Evolutionary conservation across 2,329 filamentous ascomycete genomes (phyloP).

Genomic region (Tolypocladium inflatum): DNA sequence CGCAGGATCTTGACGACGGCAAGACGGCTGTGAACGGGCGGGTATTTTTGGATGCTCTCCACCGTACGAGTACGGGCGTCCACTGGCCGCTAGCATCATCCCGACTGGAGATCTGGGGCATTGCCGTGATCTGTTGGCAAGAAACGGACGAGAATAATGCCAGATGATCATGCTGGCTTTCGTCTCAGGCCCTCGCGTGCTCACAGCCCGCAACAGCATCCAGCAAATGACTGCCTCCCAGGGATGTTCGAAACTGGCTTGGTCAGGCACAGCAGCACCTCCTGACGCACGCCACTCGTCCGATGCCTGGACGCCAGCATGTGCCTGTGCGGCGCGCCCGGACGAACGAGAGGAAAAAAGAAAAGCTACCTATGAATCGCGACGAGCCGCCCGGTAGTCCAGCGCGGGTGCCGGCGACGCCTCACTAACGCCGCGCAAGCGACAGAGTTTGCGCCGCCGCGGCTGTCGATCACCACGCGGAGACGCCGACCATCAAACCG

Average conservation of each 20-base stretch:
- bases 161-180: neutral
- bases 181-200: neutral
- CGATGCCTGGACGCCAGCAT: neutral
- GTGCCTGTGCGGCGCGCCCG: neutral
- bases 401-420: neutral
- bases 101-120: neutral
- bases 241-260: neutral
- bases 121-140: neutral
- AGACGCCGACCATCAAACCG: neutral
- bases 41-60: neutral
- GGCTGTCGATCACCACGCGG: neutral
- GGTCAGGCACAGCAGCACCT: neutral
- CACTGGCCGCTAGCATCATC: neutral
- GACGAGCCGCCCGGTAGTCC: neutral
- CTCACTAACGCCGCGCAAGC: neutral
- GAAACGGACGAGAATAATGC: neutral
- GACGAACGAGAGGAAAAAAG: neutral
- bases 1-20: neutral
- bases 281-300: neutral
- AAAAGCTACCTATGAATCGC: neutral
- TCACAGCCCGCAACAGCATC: neutral
- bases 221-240: neutral
- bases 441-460: neutral
- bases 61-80: neutral
- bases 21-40: neutral